Base-by-base conservation (phyloP, 2,329 filamentous ascomycete species). In the Apiospora arundinis region DNA sequence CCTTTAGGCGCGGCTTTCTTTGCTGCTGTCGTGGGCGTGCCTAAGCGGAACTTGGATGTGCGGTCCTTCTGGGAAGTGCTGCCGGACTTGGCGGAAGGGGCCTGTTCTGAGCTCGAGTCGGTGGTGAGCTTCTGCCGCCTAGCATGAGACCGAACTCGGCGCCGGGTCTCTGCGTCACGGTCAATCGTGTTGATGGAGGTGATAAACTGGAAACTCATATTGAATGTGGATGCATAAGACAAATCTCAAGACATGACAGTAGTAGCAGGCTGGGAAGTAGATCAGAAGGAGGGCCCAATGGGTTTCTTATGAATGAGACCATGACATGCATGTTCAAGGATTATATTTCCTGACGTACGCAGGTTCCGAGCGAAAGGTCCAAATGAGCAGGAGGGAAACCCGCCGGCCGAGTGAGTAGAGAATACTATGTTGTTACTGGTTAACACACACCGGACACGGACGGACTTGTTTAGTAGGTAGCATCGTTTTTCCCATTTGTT, bases 171-270 rank as follows among this genome's bases (percentile, higher is more conserved):
- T n/a, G 79, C 79, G 74, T 80, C 78, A 67, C 79, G 78, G 56
- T 76, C 74, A 67, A 80, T 79, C 16, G 78, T 80, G 71, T 80
- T 80, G 72, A 80, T 80, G 28, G 79, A 80, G 40, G 79, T 80
- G 45, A 80, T 80, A 75, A 80, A 80, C 70, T 80, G 79, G 52
- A 80, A 80, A 16, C 73, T 75, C 16, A 77, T 76, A 25, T 32
- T 56, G 67, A 40, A 40, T 2, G 16, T 42, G 40, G 18, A 14
- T 18, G 56, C n/a, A 21, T n/a, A 63, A 1, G 21, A 18, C 8
- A 2, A 21, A 23, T 63, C 56, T 40, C 32, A 6, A n/a, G 7
- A 14, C 32, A 40, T 48, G 45, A 7, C 56, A 40, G 16, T 40
- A 23, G 1, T n/a, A n/a, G 32, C 6, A 32, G 32, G 32, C 6